Evolutionary conservation across 768 basidiomycete species (phyloP), one percentile per base, ranked within the genome.

Genomic region (Phlebiopsis gigantea): DNA sequence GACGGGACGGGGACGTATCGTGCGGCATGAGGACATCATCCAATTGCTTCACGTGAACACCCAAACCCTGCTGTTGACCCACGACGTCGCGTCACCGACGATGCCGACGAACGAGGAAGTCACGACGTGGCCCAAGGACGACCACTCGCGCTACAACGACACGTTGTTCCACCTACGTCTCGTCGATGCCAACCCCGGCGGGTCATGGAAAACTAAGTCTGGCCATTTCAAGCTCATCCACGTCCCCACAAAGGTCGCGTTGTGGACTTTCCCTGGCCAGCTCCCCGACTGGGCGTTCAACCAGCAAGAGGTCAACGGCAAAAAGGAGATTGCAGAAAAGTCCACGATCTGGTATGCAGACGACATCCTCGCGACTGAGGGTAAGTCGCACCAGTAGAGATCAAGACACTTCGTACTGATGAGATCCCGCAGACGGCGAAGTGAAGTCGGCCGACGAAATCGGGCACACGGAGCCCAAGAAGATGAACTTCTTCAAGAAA

Each of bases 91-190:
- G 0, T 97, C 93, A 0, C 91, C 97, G 4, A 81, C 94, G 48
- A 95, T 93, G 88, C 87, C 97, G 15, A 99, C 97, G 47, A 98
- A 98, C 70, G 94, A 98, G 68, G 97, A 99, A 70, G 94, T 98
- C 71, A 99, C 97, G 5, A 98, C 97, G 0, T 88, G 86, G 83
- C 69, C 86, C 4, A 87, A 83, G 66, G 87, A 90, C 58, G 90
- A 96, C 61, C 74, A 83, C 55, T 76, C 79, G 7, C 80, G 89
- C 49, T 79, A 88, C 68, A 90, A 92, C 59, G 95, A 99, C 58
- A 98, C 96, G 0, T 78, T 94, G 8, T 99, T 98, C 81, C 75
- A 81, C 61, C 64, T 99, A 12, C 69, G 80, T 6, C 76, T 99
- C 34, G 76, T 81, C 42, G 90, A 91, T 44, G 89, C 81, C 0